Evolutionary conservation across 768 basidiomycete genomes (phyloP).

Genomic region (Tricholomella constricta): DNA sequence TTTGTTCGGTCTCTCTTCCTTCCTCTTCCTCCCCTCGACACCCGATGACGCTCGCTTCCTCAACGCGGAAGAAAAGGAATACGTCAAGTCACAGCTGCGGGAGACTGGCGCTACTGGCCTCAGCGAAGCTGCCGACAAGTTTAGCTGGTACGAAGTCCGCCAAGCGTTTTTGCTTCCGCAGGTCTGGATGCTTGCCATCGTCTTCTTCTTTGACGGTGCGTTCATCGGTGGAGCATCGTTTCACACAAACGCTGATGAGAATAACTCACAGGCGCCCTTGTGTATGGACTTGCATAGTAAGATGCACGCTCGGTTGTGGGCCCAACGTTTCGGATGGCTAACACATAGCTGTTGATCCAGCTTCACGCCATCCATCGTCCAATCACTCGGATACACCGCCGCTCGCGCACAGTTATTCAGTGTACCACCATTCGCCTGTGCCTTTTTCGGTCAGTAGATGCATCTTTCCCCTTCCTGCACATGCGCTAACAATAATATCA

Average conservation of each 20-base stretch:
- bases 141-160: slow-evolving; percentile 59
- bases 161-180: slow-evolving; percentile 54
- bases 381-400: slow-evolving; percentile 56
- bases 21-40: slow-evolving; percentile 48
- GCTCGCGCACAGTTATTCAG: slow-evolving; percentile 62
- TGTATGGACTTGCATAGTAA: slow-evolving; percentile 53
- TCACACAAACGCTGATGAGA: neutral
- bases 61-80: slow-evolving; percentile 47
- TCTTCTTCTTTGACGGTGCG: slow-evolving; percentile 55
- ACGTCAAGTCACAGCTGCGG: slow-evolving; percentile 41
- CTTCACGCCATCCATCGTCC: slow-evolving; percentile 75
- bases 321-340: no score
- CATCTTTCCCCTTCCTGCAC: neutral
- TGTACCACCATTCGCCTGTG: slow-evolving; percentile 55
- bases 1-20: slow-evolving; percentile 53
- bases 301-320: slow-evolving; percentile 16
- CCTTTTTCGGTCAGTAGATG: slow-evolving; percentile 46
- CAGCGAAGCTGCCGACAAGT: slow-evolving; percentile 40
- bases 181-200: slow-evolving; percentile 49
- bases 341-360: slow-evolving; percentile 29
- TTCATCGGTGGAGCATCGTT: neutral
- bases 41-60: slow-evolving; percentile 53
- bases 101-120: slow-evolving; percentile 41
- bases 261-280: slow-evolving; percentile 35
- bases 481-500: neutral